These are phyloP conservation scores for Neopestalotiopsis clavispora DNA, from an alignment of 2,329 filamentous ascomycete species.

Conservation along the genomic window DNA sequence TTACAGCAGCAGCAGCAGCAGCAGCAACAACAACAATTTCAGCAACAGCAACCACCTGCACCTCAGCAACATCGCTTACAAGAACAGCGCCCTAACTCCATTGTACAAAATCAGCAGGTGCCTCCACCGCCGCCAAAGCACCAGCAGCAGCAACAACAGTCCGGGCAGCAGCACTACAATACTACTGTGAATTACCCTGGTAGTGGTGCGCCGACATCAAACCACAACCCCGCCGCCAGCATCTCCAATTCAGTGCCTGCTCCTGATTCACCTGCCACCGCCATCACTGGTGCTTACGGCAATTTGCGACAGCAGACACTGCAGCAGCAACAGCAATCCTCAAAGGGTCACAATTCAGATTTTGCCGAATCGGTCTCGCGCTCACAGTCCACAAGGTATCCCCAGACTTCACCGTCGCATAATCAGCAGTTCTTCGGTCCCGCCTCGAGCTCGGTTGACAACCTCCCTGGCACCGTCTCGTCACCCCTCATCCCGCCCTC, in stretches of 20 bases:
- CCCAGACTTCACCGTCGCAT: constrained; percentile 37
- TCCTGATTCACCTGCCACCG: neutral
- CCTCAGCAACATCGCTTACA: constrained; percentile 20
- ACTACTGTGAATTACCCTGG: neutral
- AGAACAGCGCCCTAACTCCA: constrained; percentile 26
- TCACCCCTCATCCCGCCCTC: constrained; percentile 24
- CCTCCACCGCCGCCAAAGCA: constrained; percentile 16
- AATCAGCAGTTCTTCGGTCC: constrained; percentile 40
- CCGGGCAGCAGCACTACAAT: neutral
- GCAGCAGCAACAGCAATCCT: constrained; percentile 23
- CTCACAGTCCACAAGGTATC: constrained; percentile 57
- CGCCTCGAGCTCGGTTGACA: constrained; percentile 47
- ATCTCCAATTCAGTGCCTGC: constrained; percentile 18
- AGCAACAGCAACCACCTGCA: neutral
- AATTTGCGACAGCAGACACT: constrained; percentile 20
- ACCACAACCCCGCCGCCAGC: constrained; percentile 33
- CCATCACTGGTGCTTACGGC: constrained; percentile 9
- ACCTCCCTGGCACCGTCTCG: constrained; percentile 40
- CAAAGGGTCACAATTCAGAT: constrained; percentile 47
- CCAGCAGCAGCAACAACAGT: constrained; percentile 8
- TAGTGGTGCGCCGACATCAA: constrained; percentile 20
- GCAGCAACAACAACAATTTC: constrained; percentile 23
- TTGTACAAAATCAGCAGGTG: constrained; percentile 28
- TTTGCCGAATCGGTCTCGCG: constrained; percentile 54
- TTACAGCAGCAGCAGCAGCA: constrained; percentile 34